These are phyloP conservation scores for Leccinellum rugosiceps DNA, from an alignment of 768 basidiomycete genomes.

Conservation along the genomic window DNA sequence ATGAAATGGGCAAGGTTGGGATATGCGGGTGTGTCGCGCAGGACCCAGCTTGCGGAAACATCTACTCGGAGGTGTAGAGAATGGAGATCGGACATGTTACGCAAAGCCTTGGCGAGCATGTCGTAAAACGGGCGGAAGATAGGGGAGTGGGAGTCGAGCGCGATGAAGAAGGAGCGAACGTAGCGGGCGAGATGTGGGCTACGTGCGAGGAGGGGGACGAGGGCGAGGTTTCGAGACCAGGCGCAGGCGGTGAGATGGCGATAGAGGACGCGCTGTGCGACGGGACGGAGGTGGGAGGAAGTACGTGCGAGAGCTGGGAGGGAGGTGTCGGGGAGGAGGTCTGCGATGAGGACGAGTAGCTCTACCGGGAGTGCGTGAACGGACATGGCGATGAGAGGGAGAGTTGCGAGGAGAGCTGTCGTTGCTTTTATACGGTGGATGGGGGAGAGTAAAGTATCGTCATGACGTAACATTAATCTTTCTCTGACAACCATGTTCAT, in stretches of 20 bases:
- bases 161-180: constrained; percentile 62
- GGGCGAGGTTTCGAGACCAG: constrained; percentile 41
- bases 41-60: constrained; percentile 51
- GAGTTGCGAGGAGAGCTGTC: neutral
- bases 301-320: constrained; percentile 51
- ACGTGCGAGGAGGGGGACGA: constrained; percentile 54
- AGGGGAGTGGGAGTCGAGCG: constrained; percentile 39
- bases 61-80: constrained; percentile 50
- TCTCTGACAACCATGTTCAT: constrained; percentile 4
- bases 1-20: constrained; percentile 53
- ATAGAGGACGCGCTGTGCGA: constrained; percentile 64
- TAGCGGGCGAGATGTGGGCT: constrained; percentile 54
- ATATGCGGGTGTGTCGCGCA: constrained; percentile 39
- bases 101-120: constrained; percentile 50
- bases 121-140: constrained; percentile 47
- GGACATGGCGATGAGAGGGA: constrained; percentile 34
- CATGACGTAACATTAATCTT: constrained; percentile 15
- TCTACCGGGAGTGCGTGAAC: constrained; percentile 54
- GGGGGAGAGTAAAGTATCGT: neutral
- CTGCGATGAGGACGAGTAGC: constrained; percentile 54
- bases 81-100: constrained; percentile 57
- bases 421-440: constrained; percentile 1
- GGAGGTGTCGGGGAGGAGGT: constrained; percentile 29
- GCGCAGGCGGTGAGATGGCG: constrained; percentile 49
- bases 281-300: constrained; percentile 38